Evolutionary conservation across 768 basidiomycete species (phyloP).

Genomic region (Mycena maculata): DNA sequence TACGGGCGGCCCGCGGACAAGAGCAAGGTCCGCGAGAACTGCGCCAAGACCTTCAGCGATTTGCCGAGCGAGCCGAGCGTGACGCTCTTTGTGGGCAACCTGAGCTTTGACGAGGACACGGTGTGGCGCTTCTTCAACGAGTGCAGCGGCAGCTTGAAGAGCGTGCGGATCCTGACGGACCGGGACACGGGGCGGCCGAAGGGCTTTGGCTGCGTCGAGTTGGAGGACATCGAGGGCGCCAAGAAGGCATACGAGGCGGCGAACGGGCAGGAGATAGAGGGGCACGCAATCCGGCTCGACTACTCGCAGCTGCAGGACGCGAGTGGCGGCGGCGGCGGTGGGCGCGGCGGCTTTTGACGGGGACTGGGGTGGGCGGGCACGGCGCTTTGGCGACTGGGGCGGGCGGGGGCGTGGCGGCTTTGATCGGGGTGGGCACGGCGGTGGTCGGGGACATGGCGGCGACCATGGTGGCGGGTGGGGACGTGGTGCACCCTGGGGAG

Average conservation of each 20-base stretch:
- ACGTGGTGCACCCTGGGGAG: no score
- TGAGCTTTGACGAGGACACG: slow-evolving; percentile 87
- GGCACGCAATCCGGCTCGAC: slow-evolving; percentile 85
- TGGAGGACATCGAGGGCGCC: slow-evolving; percentile 81
- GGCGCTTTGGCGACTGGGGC: slow-evolving; percentile 50
- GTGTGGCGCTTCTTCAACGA: slow-evolving; percentile 94
- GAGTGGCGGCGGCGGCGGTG: slow-evolving; percentile 61
- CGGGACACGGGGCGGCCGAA: slow-evolving; percentile 90
- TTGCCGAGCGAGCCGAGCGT: slow-evolving; percentile 68
- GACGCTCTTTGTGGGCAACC: slow-evolving; percentile 91
- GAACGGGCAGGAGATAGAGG: slow-evolving; percentile 81
- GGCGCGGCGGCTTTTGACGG: slow-evolving; percentile 44
- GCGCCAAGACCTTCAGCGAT: slow-evolving; percentile 85
- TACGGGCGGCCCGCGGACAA: slow-evolving; percentile 69
- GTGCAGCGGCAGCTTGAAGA: slow-evolving; percentile 80
- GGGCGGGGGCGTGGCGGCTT: slow-evolving; percentile 50
- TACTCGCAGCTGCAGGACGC: slow-evolving; percentile 85
- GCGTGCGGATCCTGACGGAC: slow-evolving; percentile 92
- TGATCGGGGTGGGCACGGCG: no score
- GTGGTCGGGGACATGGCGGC: no score
- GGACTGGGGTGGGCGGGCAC: slow-evolving; percentile 52
- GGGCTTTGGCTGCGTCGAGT: slow-evolving; percentile 98
- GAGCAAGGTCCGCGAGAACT: slow-evolving; percentile 74
- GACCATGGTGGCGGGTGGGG: no score
- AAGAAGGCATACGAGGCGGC: slow-evolving; percentile 81